Evolutionary conservation across 208 protist genomes (phyloP), one percentile per base, ranked within the genome.

Genomic region (Leishmania martiniquensis): DNA sequence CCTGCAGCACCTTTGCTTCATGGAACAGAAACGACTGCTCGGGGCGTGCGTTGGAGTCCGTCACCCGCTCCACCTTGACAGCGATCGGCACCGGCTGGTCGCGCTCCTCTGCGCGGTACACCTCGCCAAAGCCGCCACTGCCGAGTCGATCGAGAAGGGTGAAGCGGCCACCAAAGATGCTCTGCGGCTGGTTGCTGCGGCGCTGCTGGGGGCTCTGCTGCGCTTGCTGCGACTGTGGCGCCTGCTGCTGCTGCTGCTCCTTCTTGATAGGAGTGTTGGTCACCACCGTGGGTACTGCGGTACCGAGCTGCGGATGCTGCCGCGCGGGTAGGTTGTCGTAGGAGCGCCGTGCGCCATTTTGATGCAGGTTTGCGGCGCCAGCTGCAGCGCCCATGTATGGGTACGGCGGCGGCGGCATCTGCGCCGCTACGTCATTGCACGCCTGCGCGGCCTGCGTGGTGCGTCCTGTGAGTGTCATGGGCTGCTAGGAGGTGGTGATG

Each of bases 121-220:
- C 99, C 34, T 99, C 99, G 32, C 99, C 99, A 90, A 99, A 99
- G 70, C 96, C 98, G 9, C 99, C 99, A 49, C 87, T 91, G 47
- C 99, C 99, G 76, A 99, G 98, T 0, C 88, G 85, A 7, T 84
- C 76, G 32, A 85, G 68, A 17, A 94, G 81, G 52, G 63, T 82
- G 59, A 91, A 94, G 47, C 83, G 87, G 51, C 88, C 88, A 4
- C 87, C 75, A 45, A 92, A 89, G 63, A 92, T 75, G 15, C 63
- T 81, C 39, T 49, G 66, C 5, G 47, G 32, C 20, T 49, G 57
- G 3, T 44, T 52, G 17, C 42, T 34, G 22, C 44, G 57, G n/a
- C 29, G 10, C 13, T 66, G 55, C 34, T 51, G 72, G 73, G 39
- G 59, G 29, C 15, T 15, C 32, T 17, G 60, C 34, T 60, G 63